Base-by-base conservation (phyloP, 2,329 filamentous ascomycete species). In the Neofusicoccum parvum region DNA sequence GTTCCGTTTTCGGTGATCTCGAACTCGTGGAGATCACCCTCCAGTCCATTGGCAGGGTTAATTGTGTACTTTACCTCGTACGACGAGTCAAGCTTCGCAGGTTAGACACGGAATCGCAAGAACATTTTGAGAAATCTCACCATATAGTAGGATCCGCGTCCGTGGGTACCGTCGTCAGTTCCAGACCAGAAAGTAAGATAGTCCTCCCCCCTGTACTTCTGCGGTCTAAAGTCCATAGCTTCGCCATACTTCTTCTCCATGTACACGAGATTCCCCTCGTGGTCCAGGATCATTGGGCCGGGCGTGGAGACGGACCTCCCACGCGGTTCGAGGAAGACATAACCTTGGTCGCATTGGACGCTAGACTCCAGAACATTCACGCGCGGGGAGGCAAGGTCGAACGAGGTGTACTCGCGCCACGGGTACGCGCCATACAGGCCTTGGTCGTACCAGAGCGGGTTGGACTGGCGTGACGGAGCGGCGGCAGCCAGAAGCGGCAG, bases 11-110 rank as follows among this genome's bases (percentile, higher is more conserved):
- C 65, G 0, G 81, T 83, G 54, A 83, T 78, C 11, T 72, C 72
- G 43, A 82, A 81, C 60, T 83, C 81, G 64, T 83, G 79, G 15
- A 81, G 67, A 65, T 83, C 81, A 11, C 68, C 70, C 12, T 66
- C 66, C 15, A 68, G 49, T 6, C 73, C 75, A n/a, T 74, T 69
- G 5, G 59, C 65, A 1, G 68, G 56, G 5, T 27, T 59, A 45
- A 69, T 53, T 14, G 41, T 46, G n/a, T 60, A 54, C 14, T 48
- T 48, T 41, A 68, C 59, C 49, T 69, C 66, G 37, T 70, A 70
- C 0, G 69, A 62, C 7, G 62, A 67, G 36, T 69, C 53, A 6
- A 70, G 51, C 64, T 65, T 60, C 17, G 12, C 6, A 27, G 6
- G 27, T 65, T 45, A 65, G 54, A 60, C 64, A 11, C 14, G 23